A percentile compares a stretch with the other conserved stretches of the same genome.
Conservation (phyloP, 345 rosid genomes). For the Gossypium stocksii region DNA sequence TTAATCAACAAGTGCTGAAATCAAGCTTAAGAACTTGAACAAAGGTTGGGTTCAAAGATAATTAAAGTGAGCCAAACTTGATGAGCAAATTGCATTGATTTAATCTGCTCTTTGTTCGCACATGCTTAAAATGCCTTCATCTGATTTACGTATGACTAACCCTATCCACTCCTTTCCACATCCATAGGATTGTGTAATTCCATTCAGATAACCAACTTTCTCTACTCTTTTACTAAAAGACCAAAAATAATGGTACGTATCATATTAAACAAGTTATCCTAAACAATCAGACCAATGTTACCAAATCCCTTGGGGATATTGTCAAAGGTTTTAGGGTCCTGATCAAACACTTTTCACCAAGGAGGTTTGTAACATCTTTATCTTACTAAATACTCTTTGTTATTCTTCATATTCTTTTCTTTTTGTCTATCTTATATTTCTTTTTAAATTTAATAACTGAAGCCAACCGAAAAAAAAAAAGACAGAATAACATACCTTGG, state of each 20-base stretch:
- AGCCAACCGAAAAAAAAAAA: neutral
- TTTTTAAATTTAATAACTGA: neutral
- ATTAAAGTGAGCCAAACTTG: neutral
- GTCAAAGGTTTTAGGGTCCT: neutral
- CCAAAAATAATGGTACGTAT: neutral
- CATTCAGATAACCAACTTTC: neutral
- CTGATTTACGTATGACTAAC: neutral
- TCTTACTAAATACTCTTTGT: neutral
- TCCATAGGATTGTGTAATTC: neutral
- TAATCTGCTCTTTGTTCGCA: neutral
- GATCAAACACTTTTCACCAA: neutral
- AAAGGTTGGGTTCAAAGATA: neutral
- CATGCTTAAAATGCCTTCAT: neutral
- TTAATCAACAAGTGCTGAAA: neutral
- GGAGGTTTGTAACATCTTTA: neutral
- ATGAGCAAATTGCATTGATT: neutral
- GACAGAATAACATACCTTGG: constrained; percentile 52
- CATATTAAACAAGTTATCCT: neutral
- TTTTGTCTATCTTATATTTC: neutral
- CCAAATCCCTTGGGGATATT: neutral
- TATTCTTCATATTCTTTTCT: neutral
- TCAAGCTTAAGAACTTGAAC: neutral
- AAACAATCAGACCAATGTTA: neutral
- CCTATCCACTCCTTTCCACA: neutral
- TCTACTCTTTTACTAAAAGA: neutral